Percentiles rank a stretch among this genome's conserved stretches.
phyloP scores from a whole-genome alignment of 352 stramenopile genomes.

The Saprolegnia diclina region DNA sequence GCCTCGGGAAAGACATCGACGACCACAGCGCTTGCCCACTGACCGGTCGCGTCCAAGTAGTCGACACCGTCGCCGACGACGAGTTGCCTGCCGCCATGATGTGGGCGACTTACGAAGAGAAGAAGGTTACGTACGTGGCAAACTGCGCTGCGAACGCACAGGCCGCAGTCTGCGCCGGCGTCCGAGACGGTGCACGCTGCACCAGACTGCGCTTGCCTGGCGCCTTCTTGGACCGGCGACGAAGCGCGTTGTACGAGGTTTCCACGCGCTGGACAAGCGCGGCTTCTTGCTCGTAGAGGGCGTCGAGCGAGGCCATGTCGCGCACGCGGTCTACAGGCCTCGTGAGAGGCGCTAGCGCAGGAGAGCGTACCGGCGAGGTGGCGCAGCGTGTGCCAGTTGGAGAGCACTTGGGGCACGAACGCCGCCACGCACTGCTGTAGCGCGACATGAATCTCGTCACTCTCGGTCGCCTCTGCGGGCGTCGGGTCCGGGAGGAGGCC shows the following conservation, averaged over 20 bases:
- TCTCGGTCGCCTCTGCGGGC: neutral
- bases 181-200: neutral
- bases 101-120: no score
- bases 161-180: neutral
- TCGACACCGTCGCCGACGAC: constrained; percentile 62
- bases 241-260: neutral
- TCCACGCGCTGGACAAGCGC: neutral
- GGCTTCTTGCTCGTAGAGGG: neutral
- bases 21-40: constrained; percentile 78
- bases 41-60: constrained; percentile 67
- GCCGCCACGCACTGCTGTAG: constrained; percentile 48
- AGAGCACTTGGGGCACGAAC: constrained; percentile 53
- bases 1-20: constrained; percentile 50
- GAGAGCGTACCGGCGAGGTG: neutral
- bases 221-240: no score
- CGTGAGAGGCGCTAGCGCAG: neutral
- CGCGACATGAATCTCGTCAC: constrained; percentile 56
- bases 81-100: constrained; percentile 35
- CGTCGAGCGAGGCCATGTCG: neutral
- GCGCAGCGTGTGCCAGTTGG: constrained; percentile 50
- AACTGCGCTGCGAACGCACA: constrained; percentile 5
- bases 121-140: constrained; percentile 18
- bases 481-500: constrained; percentile 43
- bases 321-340: neutral
- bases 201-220: no score